Base-by-base conservation (phyloP, 257 asterid species). In the Leonotis leonurus region DNA sequence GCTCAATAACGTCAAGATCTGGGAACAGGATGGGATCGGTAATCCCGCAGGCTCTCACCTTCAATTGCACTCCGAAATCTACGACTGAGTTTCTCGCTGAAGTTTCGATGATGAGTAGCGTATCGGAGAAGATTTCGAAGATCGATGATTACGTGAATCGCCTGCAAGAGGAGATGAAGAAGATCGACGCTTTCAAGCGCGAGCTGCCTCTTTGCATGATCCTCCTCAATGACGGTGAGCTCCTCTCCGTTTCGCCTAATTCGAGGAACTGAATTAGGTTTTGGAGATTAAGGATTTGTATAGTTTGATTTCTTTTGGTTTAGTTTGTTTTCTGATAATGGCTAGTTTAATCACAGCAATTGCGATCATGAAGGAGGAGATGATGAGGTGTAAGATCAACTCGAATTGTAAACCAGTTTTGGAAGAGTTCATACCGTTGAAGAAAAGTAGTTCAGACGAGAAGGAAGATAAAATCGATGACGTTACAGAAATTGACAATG, bases 81-180 rank as follows among this genome's bases (percentile, higher is more conserved):
- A 69, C 77, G 75, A 62, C 52, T 16, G 77, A 72, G 21, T 78
- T 91, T 61, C 60, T 88, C 0, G 67, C 74, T 1, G 71, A 80
- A 33, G 77, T 81, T 10, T 80, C 87, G 41, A 67, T 16, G 75
- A 69, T 69, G 60, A 70, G 49, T 11, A 39, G 60, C 71, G 77
- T 61, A 22, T 56, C 89, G 1, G 84, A 79, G 63, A 88, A 64
- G 80, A 36, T 82, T 17, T 35, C 37, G 50, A 78, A 72, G 81
- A 75, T 91, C 16, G 80, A 84, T 14, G 85, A 82, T 56, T 85
- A 78, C 72, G 70, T 76, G 6, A 35, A 43, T 17, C 71, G 75
- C 62, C 73, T 91, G 71, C 83, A 82, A 30, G 96, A 82, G 11
- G 98, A 91, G 77, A 80, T 84, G 94, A 84, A 81, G 81, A 91